These are phyloP conservation scores for Jackrogersella minutella DNA, from an alignment of 495 filamentous ascomycete species.

Conservation along the genomic window DNA sequence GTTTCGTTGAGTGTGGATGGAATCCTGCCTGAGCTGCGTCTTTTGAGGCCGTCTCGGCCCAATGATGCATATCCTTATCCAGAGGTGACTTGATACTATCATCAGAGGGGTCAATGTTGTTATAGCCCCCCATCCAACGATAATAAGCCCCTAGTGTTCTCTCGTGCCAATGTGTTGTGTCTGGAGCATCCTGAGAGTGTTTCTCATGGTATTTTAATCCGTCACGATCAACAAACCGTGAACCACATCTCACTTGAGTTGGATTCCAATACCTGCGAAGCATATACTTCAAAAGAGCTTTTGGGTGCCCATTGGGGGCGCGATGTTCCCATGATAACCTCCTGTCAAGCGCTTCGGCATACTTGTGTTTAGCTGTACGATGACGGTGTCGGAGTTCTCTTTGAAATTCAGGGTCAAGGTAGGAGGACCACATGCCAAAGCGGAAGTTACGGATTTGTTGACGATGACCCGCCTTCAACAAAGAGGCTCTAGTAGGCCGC, in stretches of 20 bases:
- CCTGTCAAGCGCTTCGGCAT: constrained; percentile 48
- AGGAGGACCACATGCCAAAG: constrained; percentile 55
- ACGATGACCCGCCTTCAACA: constrained; percentile 22
- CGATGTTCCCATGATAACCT: constrained; percentile 52
- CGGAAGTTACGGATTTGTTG: constrained; percentile 57
- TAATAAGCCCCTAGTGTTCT: background rate
- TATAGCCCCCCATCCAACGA: constrained; percentile 5
- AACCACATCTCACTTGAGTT: constrained; percentile 4
- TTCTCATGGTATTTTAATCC: constrained; percentile 18
- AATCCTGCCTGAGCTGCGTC: background rate
- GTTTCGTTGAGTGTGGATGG: background rate
- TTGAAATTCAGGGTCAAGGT: constrained; percentile 47
- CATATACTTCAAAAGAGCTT: constrained; percentile 44
- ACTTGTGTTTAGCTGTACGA: constrained; percentile 50
- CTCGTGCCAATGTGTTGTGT: background rate
- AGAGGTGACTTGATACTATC: constrained; percentile 19
- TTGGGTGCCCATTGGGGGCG: constrained; percentile 40
- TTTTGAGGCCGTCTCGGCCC: background rate
- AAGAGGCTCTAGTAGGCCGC: constrained; percentile 29
- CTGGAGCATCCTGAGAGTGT: constrained; percentile 2
- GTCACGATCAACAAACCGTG: constrained; percentile 19
- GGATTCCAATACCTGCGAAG: constrained; percentile 49
- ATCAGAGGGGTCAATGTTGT: background rate
- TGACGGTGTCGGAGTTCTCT: constrained; percentile 52
- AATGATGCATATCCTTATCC: constrained; percentile 11